Base-by-base conservation (phyloP, 345 rosid species). In the Dipteronia dyeriana region DNA sequence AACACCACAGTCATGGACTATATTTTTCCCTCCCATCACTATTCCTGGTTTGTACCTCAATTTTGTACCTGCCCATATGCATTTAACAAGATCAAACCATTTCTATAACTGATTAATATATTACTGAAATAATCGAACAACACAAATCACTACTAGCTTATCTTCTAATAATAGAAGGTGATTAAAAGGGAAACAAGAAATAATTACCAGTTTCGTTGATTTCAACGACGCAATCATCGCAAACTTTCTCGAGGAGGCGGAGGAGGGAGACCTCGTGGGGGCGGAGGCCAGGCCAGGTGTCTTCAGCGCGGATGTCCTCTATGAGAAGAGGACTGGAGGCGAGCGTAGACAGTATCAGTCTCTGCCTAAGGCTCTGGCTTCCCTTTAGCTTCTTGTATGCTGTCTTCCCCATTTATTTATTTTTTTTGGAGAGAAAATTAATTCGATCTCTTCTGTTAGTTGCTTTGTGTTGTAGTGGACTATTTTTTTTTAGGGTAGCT, bases 11-110 rank as follows among this genome's bases (percentile, higher is more conserved):
- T 85, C 90, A 38, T 89, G 93, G 72, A 86, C 89, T 74, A 88
- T 79, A 66, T 88, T 80, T 77, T 83, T 94, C 75, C 99, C 98
- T 49, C 98, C 98, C 87, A 90, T 83, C 68, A 94, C 82, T 38
- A 80, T 85, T 78, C 99, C 99, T 23, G 98, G 97, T 82, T 91
- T 91, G 86, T 91, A 94, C 81, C 83, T 87, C 43, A 94, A 71
- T 68, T 75, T 82, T 3, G 92, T 90, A 6, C 95, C 98, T 91
- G 86, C 77, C 70, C 51, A 62, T 68, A 57, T n/a, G 74, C 22
- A 68, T 45, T 51, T 26, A 59, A 59, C 51, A 17, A 23, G 1
- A 20, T 2, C 39, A 77, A 65, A 57, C 47, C 49, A 49, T 39
- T 66, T 17, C 47, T 19, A 66, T n/a, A 43, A 11, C 6, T 23